phyloP scores from a whole-genome alignment of 129 eudicot species.

The Glebionis coronaria region DNA sequence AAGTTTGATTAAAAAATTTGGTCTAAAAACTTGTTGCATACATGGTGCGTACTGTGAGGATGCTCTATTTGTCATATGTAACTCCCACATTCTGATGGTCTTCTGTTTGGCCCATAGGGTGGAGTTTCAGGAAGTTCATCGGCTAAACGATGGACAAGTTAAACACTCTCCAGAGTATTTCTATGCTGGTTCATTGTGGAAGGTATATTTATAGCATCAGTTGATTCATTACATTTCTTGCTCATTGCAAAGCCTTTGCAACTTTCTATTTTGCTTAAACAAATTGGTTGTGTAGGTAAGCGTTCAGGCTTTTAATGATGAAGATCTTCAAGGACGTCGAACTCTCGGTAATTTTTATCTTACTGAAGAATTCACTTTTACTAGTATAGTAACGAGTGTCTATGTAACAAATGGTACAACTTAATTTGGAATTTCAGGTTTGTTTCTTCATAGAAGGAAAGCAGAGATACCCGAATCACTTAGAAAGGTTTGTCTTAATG shows the following conservation, averaged over 20 bases:
- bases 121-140: constrained; percentile 84
- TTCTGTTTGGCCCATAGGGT: constrained; percentile 50
- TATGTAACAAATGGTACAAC: background rate
- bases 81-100: background rate
- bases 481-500: constrained; percentile 58
- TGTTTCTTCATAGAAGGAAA: constrained; percentile 97
- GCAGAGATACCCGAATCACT: constrained; percentile 81
- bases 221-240: constrained; percentile 16
- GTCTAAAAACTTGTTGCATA: no score
- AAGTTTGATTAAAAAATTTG: no score
- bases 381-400: constrained; percentile 8
- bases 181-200: constrained; percentile 98
- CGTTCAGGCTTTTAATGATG: constrained; percentile 97
- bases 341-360: constrained; percentile 70
- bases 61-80: background rate
- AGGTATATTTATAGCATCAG: constrained; percentile 43
- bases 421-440: constrained; percentile 42
- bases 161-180: constrained; percentile 95
- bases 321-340: constrained; percentile 98
- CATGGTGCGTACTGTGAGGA: no score
- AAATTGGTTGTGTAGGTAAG: constrained; percentile 55
- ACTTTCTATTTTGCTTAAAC: background rate
- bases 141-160: constrained; percentile 97
- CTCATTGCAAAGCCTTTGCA: background rate
- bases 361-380: background rate